Base-by-base conservation (phyloP, 2,329 filamentous ascomycete species). In the Alternaria viburni region DNA sequence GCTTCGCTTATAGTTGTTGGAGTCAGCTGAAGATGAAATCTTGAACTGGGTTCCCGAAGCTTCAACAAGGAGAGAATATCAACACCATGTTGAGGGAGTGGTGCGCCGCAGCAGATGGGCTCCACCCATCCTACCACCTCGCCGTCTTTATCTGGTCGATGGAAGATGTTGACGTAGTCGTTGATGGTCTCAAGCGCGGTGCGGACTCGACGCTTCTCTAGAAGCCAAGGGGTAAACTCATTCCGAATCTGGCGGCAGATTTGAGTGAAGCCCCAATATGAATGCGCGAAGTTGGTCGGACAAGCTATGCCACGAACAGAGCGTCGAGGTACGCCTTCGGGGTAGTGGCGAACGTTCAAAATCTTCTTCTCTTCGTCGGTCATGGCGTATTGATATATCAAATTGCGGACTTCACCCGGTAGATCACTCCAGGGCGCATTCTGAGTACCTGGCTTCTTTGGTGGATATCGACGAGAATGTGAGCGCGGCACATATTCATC, bases 191-290 rank as follows among this genome's bases (percentile, higher is more conserved):
- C 46, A 9, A 64, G 17, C 15, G 57, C 52, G 13, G 61, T 64
- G 5, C 61, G 61, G 4, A 64, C 57, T 49, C 47, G 49, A 6
- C 57, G 61, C 41, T 49, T 57, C 15, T 19, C 9, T 12, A 57
- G 32, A n/a, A 64, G 49, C 57, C 61, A 64, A 11, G 57, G 54
- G 6, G 52, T 61, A 21, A 64, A 50, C 19, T 64, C 61, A 2
- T 50, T 11, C 3, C 57, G 61, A 12, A 56, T 23, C 19, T 52
- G 45, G 19, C 10, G 26, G 32, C 57, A 60, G 5, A 17, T 57
- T 43, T 64, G 61, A 11, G 61, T 64, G 28, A 64, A 51, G 12
- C 57, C 57, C 61, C 61, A 64, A 21, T 28, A 57, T 5, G 61
- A 64, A n/a, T 57, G 57, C 28, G 61, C 51, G 9, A 64, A 64